phyloP scores from a whole-genome alignment of 495 filamentous ascomycete genomes.

The Aspergillus olivimuriae region DNA sequence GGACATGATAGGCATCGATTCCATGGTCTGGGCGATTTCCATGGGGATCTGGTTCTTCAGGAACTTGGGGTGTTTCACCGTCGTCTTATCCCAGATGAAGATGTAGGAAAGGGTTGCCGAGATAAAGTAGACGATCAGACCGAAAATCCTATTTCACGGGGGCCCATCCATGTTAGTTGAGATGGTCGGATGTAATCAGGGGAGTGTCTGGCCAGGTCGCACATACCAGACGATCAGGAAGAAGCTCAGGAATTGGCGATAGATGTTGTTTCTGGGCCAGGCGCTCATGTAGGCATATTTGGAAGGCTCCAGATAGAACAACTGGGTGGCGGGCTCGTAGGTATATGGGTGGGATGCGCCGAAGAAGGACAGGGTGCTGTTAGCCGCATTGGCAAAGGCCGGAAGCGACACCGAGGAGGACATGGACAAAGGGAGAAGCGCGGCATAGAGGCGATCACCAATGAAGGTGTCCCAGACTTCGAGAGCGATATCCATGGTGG shows the following conservation, averaged over 20 bases:
- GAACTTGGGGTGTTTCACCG: constrained; percentile 87
- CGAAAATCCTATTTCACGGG: constrained; percentile 72
- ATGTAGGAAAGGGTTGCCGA: constrained; percentile 79
- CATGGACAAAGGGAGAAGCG: constrained; percentile 55
- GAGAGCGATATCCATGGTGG: constrained; percentile 82
- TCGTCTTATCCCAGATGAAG: constrained; percentile 91
- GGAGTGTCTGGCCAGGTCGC: background rate
- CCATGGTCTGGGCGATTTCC: constrained; percentile 76
- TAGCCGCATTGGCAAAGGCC: constrained; percentile 33
- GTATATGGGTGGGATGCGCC: constrained; percentile 44
- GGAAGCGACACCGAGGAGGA: constrained; percentile 40
- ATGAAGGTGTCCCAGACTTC: constrained; percentile 79
- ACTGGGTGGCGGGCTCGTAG: constrained; percentile 67
- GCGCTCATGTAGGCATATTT: constrained; percentile 76
- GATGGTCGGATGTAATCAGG: too few relatives aligned
- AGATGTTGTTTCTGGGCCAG: constrained; percentile 74
- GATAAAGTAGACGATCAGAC: constrained; percentile 75
- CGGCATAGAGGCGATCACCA: constrained; percentile 76
- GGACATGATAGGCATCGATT: constrained; percentile 75
- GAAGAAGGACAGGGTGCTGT: constrained; percentile 37
- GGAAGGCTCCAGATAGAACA: constrained; percentile 63
- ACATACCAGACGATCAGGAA: constrained; percentile 81
- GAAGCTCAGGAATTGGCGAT: constrained; percentile 67
- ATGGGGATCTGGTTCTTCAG: constrained; percentile 87
- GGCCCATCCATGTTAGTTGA: too few relatives aligned